Evolutionary conservation across 129 eudicot genomes (phyloP).

Genomic region (Chrysanthemum lavandulifolium): DNA sequence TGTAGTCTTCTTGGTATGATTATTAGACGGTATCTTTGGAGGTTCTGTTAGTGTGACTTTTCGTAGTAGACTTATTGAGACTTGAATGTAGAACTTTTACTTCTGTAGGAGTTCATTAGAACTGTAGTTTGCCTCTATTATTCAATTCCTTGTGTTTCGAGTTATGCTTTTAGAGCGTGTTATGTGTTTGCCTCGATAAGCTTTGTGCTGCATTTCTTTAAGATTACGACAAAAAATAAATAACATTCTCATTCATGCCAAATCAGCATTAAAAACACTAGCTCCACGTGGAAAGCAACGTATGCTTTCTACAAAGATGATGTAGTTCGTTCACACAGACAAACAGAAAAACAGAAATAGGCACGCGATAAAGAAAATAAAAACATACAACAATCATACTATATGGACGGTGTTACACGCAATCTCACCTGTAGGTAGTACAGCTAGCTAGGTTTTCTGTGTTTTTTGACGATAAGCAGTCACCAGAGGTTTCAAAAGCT

Average conservation of each 20-base stretch:
- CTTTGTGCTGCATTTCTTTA: background rate
- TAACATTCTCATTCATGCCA: no score
- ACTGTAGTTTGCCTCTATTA: background rate
- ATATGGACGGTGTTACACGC: background rate
- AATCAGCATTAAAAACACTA: background rate
- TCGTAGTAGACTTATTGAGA: constrained; percentile 14
- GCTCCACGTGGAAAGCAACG: background rate
- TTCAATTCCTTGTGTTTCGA: background rate
- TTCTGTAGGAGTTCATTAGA: background rate
- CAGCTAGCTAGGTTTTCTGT: background rate
- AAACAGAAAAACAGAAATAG: background rate
- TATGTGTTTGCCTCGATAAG: background rate
- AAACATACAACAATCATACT: background rate
- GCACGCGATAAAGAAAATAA: background rate
- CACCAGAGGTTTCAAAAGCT: background rate
- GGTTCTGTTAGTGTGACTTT: background rate
- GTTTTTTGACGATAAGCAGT: background rate
- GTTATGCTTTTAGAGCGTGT: no score
- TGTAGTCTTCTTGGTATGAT: constrained; percentile 10
- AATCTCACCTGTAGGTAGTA: background rate
- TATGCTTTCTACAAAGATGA: background rate
- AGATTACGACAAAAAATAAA: no score
- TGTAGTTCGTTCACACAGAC: background rate
- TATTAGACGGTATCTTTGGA: background rate
- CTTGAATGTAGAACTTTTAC: constrained; percentile 16